Percentiles rank a stretch among this genome's conserved stretches.
Evolutionary conservation across 192 early-diverging fungal species (phyloP).

Genomic region (Mortierella alpina): DNA sequence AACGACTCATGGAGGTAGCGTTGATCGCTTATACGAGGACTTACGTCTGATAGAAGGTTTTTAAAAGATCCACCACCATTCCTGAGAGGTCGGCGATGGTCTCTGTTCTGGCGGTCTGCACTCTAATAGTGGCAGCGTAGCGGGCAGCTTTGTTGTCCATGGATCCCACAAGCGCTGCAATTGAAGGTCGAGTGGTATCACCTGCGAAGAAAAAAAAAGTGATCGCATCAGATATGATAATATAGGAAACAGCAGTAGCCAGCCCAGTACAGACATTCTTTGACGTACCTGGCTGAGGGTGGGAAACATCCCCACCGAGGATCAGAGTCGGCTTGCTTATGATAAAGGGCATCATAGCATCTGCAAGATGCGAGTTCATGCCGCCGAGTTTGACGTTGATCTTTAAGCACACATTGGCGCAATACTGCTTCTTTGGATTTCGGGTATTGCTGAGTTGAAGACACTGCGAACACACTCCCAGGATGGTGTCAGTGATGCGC

Average conservation of each 20-base stretch:
- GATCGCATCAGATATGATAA: background rate
- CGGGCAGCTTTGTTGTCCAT: conserved; percentile 72
- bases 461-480: conserved; percentile 92
- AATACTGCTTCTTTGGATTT: conserved; percentile 83
- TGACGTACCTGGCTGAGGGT: conserved; percentile 76
- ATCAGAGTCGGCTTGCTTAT: conserved; percentile 78
- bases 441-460: conserved; percentile 83
- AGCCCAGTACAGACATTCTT: conserved; percentile 43
- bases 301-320: conserved; percentile 93
- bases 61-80: conserved; percentile 74
- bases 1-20: conserved; percentile 39
- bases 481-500: conserved; percentile 86
- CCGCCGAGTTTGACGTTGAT: conserved; percentile 95
- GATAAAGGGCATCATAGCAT: conserved; percentile 70
- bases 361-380: conserved; percentile 74
- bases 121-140: conserved; percentile 71
- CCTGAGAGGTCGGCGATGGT: conserved; percentile 75
- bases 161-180: conserved; percentile 82
- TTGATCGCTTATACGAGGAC: background rate
- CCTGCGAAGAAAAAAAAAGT: background rate
- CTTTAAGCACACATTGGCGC: conserved; percentile 93
- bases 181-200: conserved; percentile 71
- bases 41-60: conserved; percentile 68
- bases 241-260: conserved; percentile 75
- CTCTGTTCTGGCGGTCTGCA: conserved; percentile 77